A percentile compares a stretch with the other conserved stretches of the same genome.
These are phyloP conservation scores for Penicillium palitans DNA, from an alignment of 2,329 filamentous ascomycete species.

Conservation along the genomic window DNA sequence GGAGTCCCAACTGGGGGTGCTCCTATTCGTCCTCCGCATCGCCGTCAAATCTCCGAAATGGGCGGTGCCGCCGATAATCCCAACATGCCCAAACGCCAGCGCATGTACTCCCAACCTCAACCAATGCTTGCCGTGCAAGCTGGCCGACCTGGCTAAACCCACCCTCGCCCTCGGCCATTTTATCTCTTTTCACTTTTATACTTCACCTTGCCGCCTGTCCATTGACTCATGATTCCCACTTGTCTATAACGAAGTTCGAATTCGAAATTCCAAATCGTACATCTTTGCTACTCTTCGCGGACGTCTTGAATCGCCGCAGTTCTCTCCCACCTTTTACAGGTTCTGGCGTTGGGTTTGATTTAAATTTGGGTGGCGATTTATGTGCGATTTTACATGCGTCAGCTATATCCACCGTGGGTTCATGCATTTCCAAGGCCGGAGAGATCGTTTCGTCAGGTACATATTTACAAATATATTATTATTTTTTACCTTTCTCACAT, in stretches of 20 bases:
- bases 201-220: slow-evolving; percentile 19
- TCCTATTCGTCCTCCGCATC: slow-evolving; percentile 45
- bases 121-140: slow-evolving; percentile 53
- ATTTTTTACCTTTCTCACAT: slow-evolving; percentile 4
- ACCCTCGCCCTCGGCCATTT: not conserved
- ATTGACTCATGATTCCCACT: slow-evolving; percentile 30
- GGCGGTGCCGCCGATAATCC: slow-evolving; percentile 54
- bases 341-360: slow-evolving; percentile 24
- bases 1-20: slow-evolving; percentile 35
- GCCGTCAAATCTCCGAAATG: slow-evolving; percentile 63
- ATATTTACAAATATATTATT: slow-evolving; percentile 23
- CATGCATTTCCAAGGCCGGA: slow-evolving; percentile 5
- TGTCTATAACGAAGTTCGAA: slow-evolving; percentile 27
- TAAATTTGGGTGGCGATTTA: slow-evolving; percentile 13
- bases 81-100: slow-evolving; percentile 58
- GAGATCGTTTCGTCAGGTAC: slow-evolving; percentile 22
- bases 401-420: slow-evolving; percentile 15
- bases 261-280: slow-evolving; percentile 21
- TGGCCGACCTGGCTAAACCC: slow-evolving; percentile 37
- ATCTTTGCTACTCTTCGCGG: slow-evolving; percentile 21
- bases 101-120: slow-evolving; percentile 54
- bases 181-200: not conserved
- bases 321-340: slow-evolving; percentile 20
- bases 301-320: slow-evolving; percentile 16
- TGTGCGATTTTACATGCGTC: slow-evolving; percentile 15